These are phyloP conservation scores for Quercus gilva DNA, from an alignment of 306 rosid species.

Conservation along the genomic window DNA sequence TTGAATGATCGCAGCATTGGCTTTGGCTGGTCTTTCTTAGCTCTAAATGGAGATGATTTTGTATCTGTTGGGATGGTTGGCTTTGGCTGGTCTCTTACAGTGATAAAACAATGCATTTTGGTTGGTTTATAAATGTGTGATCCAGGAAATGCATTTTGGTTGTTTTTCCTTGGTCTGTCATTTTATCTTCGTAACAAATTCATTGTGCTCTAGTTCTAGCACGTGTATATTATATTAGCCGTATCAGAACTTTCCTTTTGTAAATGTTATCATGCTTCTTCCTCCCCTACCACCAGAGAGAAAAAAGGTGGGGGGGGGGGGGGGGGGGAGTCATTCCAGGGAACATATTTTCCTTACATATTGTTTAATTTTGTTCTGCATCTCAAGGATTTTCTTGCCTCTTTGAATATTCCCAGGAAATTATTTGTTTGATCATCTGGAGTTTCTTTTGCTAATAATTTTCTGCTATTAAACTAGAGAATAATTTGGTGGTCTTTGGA, in stretches of 20 bases:
- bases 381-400: background rate
- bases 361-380: background rate
- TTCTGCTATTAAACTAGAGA: conserved; percentile 44
- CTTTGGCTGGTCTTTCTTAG: background rate
- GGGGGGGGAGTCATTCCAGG: background rate
- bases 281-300: background rate
- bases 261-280: background rate
- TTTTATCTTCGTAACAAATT: background rate
- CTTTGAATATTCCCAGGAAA: background rate
- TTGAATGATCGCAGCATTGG: too few species aligned
- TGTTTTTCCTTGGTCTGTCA: background rate
- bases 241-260: background rate
- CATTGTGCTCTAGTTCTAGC: background rate
- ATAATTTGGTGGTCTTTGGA: conserved; percentile 73
- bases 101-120: background rate
- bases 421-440: background rate
- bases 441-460: conserved; percentile 11
- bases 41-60: background rate
- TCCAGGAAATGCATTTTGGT: background rate
- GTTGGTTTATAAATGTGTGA: background rate
- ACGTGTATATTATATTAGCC: background rate
- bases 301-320: too few species aligned
- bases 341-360: background rate
- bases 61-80: background rate
- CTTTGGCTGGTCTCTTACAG: background rate